Conservation (phyloP, 2,329 filamentous ascomycete species). For the Epichloe bromicola region DNA sequence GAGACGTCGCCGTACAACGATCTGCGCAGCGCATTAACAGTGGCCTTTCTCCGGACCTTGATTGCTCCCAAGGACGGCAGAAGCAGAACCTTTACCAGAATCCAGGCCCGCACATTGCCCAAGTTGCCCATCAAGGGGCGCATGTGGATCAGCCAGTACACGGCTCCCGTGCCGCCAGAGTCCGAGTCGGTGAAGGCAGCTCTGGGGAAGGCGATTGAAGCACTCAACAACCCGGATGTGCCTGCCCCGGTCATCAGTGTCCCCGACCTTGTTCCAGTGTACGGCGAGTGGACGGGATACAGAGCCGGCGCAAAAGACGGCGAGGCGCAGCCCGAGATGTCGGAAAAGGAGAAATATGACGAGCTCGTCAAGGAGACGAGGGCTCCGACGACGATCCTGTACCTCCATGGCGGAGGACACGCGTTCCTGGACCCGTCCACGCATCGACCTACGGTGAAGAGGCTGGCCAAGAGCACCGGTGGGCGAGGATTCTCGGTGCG, state of each 20-base stretch:
- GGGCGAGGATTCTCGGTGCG: constrained; percentile 60
- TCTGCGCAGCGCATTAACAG: constrained; percentile 57
- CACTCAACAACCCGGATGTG: constrained; percentile 9
- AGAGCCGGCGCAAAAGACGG: constrained; percentile 38
- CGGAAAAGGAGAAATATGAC: constrained; percentile 51
- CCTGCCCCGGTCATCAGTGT: constrained; percentile 14
- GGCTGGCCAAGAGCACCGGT: constrained; percentile 51
- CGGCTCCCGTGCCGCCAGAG: constrained; percentile 45
- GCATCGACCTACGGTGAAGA: constrained; percentile 45
- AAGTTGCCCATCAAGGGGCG: constrained; percentile 61
- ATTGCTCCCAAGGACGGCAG: constrained; percentile 27
- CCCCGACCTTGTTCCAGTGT: constrained; percentile 42
- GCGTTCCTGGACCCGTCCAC: constrained; percentile 58
- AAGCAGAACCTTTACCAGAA: constrained; percentile 40
- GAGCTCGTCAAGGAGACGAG: constrained; percentile 54
- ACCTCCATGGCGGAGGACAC: constrained; percentile 67
- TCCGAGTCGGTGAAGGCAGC: constrained; percentile 39
- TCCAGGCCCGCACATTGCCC: constrained; percentile 49
- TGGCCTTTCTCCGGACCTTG: constrained; percentile 59
- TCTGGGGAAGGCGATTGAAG: constrained; percentile 40
- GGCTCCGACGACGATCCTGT: constrained; percentile 52
- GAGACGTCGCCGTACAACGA: constrained; percentile 65
- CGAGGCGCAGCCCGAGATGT: constrained; percentile 38
- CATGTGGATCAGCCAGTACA: constrained; percentile 68
- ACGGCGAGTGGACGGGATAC: constrained; percentile 68